These are phyloP conservation scores for Polysphondylium violaceum DNA, from an alignment of 78 protist genomes.

Conservation along the genomic window DNA sequence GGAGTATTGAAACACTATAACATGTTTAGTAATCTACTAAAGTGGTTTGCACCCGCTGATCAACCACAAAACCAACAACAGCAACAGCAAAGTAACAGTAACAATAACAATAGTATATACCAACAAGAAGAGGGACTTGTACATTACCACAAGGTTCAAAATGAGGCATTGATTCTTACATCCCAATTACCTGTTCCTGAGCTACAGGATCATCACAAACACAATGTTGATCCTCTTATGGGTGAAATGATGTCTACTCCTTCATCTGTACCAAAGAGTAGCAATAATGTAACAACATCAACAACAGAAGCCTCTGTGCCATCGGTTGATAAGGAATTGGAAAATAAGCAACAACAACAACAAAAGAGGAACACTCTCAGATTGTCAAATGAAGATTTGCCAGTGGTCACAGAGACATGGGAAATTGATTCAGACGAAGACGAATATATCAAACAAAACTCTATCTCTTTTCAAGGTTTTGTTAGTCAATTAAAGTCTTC, in stretches of 20 bases:
- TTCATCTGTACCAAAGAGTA: neutral
- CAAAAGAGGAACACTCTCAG: neutral
- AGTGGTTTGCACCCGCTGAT: slow-evolving; percentile 1
- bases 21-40: slow-evolving; percentile 13
- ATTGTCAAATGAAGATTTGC: neutral
- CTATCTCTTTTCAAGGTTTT: neutral
- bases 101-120: neutral
- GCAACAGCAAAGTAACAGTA: neutral
- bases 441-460: neutral
- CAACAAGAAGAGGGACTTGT: slow-evolving; percentile 1
- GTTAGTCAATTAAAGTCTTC: slow-evolving; percentile 4
- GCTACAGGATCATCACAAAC: neutral
- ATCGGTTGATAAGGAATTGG: neutral
- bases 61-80: slow-evolving; percentile 6
- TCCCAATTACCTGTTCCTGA: slow-evolving; percentile 16
- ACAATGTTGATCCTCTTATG: slow-evolving; percentile 9
- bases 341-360: slow-evolving; percentile 7
- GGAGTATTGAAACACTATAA: no score
- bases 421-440: neutral
- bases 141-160: slow-evolving; percentile 5
- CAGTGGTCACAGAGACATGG: no score
- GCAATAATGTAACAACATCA: neutral
- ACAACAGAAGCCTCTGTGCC: neutral
- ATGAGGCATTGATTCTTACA: slow-evolving; percentile 14
- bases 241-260: neutral